Evolutionary conservation across 2,329 filamentous ascomycete species (phyloP), one percentile per base, ranked within the genome.

Genomic region (Aureobasidium uvarum): DNA sequence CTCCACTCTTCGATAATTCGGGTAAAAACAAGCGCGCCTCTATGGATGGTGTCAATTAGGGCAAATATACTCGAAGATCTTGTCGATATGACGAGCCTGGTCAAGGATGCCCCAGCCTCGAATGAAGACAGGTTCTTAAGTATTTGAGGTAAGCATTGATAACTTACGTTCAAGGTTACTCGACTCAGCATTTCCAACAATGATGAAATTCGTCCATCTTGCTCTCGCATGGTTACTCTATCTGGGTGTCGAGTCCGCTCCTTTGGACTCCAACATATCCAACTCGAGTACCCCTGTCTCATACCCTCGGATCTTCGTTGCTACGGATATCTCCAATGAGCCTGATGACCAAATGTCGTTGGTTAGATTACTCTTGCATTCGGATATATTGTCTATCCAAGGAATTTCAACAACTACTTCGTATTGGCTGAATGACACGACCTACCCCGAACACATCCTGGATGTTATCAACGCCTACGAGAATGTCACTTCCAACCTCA

Each of bases 401-500:
- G 68, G 69, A 16, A 69, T 72, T 65, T 68, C 67, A 1, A 71
- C 70, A 8, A 67, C 69, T 0, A 72, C 71, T 8, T 69, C 67
- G 11, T 69, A 69, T 48, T 73, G 71, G 71, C 68, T 70, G 6
- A 70, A 70, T 39, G 68, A 67, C 23, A 69, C 69, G 8, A 68
- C 69, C 1, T 69, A 68, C 43, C 70, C 71, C 3, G 67, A 70
- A n/a, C 67, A 70, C 51, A 73, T 75, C 48, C 64, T 69, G 16
- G 67, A 70, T n/a, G 70, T 73, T 20, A 72, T 73, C 18, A 51
- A 65, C 39, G 73, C 69, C 2, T 76, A 75, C 56, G 69, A 68
- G 33, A 67, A 74, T 4, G 72, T 73, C 10, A 65, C 69, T 20
- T 75, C 79, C 28, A 84, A 81, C 64, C 76, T 85, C 25, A 73